phyloP scores from a whole-genome alignment of 176 grass and related monocot genomes.

The Bothriochloa decipiens region DNA sequence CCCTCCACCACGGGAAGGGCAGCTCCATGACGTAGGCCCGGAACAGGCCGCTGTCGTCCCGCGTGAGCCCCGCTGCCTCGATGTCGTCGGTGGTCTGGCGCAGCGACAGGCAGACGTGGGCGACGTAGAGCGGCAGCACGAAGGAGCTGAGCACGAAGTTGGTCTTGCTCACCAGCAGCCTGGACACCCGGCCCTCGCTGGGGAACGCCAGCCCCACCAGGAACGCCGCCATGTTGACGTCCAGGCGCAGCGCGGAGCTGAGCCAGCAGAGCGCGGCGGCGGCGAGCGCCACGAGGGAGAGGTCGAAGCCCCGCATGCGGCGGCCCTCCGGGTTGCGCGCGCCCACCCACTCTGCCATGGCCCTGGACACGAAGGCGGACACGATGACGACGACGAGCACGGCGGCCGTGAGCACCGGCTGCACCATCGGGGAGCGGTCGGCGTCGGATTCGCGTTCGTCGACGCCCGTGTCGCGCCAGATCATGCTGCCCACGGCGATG shows the following conservation, averaged over 20 bases:
- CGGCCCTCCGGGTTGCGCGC: slow-evolving; percentile 67
- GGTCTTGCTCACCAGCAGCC: slow-evolving; percentile 71
- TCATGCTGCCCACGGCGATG: slow-evolving; percentile 57
- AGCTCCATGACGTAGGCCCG: slow-evolving; percentile 47
- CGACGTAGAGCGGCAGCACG: slow-evolving; percentile 64
- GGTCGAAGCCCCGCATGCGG: slow-evolving; percentile 65
- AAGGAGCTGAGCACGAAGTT: slow-evolving; percentile 72
- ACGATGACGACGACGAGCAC: slow-evolving; percentile 37
- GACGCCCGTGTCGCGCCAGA: slow-evolving; percentile 53
- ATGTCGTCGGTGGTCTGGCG: slow-evolving; percentile 54
- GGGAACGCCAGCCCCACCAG: slow-evolving; percentile 71
- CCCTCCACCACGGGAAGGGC: slow-evolving; percentile 51
- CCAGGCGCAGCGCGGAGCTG: slow-evolving; percentile 46
- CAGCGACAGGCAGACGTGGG: slow-evolving; percentile 57
- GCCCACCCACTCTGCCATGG: slow-evolving; percentile 64
- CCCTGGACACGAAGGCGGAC: slow-evolving; percentile 43
- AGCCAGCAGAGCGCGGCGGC: slow-evolving; percentile 52
- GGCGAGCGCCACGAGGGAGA: slow-evolving; percentile 35
- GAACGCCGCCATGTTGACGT: slow-evolving; percentile 71
- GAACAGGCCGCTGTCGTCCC: background rate
- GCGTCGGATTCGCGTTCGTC: background rate
- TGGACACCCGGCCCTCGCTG: slow-evolving; percentile 56
- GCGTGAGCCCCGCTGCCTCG: slow-evolving; percentile 1
- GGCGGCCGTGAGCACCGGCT: slow-evolving; percentile 38
- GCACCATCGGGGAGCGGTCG: background rate